Conservation (phyloP, 1,284 basidiomycete genomes). For the Wolfiporia cocos region DNA sequence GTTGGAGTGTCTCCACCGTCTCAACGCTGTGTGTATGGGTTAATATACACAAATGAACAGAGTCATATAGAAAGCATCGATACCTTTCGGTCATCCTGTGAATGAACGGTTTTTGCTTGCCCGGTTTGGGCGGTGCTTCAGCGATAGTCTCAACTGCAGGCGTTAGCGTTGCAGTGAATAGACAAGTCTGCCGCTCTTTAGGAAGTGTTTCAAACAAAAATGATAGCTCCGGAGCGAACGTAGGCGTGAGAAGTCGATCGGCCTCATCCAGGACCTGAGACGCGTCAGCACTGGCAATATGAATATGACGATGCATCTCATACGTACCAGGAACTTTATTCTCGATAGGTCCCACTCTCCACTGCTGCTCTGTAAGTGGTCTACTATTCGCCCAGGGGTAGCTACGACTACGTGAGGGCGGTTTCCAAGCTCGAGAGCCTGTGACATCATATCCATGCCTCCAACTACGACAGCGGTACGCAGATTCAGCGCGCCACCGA, state of each 20-base stretch:
- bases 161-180: slow-evolving; percentile 96
- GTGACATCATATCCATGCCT: slow-evolving; percentile 98
- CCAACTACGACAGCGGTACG: slow-evolving; percentile 90
- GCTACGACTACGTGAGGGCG: slow-evolving; percentile 94
- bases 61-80: slow-evolving; percentile 22
- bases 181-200: slow-evolving; percentile 84
- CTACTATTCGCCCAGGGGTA: slow-evolving; percentile 93
- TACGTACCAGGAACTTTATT: slow-evolving; percentile 78
- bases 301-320: too few species aligned
- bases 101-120: slow-evolving; percentile 85
- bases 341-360: slow-evolving; percentile 83
- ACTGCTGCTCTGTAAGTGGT: slow-evolving; percentile 77
- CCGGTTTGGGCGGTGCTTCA: slow-evolving; percentile 66
- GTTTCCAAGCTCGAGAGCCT: slow-evolving; percentile 82
- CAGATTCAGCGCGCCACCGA: slow-evolving; percentile 78
- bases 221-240: slow-evolving; percentile 84
- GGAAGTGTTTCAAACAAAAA: slow-evolving; percentile 81
- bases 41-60: slow-evolving; percentile 1
- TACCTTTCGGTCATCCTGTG: slow-evolving; percentile 79
- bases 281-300: too few species aligned
- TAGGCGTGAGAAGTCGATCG: slow-evolving; percentile 86
- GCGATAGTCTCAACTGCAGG: slow-evolving; percentile 82
- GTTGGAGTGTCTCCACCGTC: slow-evolving; percentile 82
- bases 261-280: slow-evolving; percentile 90
- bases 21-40: slow-evolving; percentile 53